These are phyloP conservation scores for Calonectria pseudoreteaudii DNA, from an alignment of 2,329 filamentous ascomycete genomes.

Conservation along the genomic window DNA sequence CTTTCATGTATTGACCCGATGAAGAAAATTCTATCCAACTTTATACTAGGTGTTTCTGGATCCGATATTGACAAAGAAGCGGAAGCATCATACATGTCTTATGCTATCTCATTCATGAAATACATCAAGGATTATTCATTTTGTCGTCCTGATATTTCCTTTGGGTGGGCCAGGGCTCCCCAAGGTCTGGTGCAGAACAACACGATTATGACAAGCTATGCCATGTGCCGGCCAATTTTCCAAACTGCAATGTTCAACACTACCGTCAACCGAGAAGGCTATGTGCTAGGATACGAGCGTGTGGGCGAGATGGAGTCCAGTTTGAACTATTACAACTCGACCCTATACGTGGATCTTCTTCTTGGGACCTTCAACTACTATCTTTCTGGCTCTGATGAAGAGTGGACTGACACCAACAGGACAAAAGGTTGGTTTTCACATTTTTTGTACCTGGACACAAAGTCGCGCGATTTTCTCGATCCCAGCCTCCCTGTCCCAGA, in stretches of 20 bases:
- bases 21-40: neutral
- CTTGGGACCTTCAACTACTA: neutral
- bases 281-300: neutral
- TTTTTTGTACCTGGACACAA: neutral
- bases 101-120: neutral
- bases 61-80: neutral
- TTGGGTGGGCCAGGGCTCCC: neutral
- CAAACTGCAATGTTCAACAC: slow-evolving; percentile 14
- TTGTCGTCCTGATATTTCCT: neutral
- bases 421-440: neutral
- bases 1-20: neutral
- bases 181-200: neutral
- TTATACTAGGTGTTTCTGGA: neutral
- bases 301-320: neutral
- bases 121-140: neutral
- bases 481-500: neutral
- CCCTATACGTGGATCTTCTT: neutral
- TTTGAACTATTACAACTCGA: neutral
- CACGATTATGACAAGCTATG: neutral
- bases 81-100: neutral
- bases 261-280: neutral
- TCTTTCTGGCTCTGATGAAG: neutral
- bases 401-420: neutral
- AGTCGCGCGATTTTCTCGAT: neutral
- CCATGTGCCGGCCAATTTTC: neutral